Evolutionary conservation across 23 red algal species (phyloP), one percentile per base, ranked within the genome.

Genomic region (Chondrus crispus): DNA sequence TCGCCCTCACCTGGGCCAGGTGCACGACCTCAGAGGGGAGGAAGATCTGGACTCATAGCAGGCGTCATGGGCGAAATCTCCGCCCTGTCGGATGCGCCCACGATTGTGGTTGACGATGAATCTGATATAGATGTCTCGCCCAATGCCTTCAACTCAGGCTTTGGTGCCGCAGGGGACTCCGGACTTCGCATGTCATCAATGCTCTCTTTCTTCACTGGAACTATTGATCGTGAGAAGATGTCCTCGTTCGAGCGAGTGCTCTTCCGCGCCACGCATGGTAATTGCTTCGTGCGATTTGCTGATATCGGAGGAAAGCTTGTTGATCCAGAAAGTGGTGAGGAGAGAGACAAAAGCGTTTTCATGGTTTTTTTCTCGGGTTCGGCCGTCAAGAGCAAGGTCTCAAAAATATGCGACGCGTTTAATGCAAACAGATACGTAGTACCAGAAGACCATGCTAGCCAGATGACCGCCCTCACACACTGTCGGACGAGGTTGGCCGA

Each of bases 191-290:
- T 78, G 18, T 86, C 92, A 12, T 85, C 92, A 28, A 42, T 88
- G 48, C 83, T 94, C 11, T 94, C 92, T 2, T 94, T 94, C 57
- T 87, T 94, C 44, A 94, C 92, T 30, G 92, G 92, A 57, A 94
- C 84, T 19, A 88, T 94, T 7, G 46, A 20, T 16, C 66, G 84
- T 32, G 92, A 94, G 39, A 85, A 84, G 36, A 90, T 91, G 19
- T 48, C 81, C 7, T 62, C 97, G 12, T 99, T 99, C 81, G 90
- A 95, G 80, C 90, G 97, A 30, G 74, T 99, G 39, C 70, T 99
- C 6, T 99, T 99, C 76, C 91, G 97, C 33, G 90, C 89, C 7
- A 94, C 97, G 36, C 94, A 93, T 49, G 97, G 97, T 26, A 99
- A 99, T 75, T 95, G 83, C 45, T 66, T 94, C 77, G 83, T 92